A percentile compares a stretch with the other conserved stretches of the same genome.
Evolutionary conservation across 331 rosid genomes (phyloP).

Genomic region (Rosa hybrid): DNA sequence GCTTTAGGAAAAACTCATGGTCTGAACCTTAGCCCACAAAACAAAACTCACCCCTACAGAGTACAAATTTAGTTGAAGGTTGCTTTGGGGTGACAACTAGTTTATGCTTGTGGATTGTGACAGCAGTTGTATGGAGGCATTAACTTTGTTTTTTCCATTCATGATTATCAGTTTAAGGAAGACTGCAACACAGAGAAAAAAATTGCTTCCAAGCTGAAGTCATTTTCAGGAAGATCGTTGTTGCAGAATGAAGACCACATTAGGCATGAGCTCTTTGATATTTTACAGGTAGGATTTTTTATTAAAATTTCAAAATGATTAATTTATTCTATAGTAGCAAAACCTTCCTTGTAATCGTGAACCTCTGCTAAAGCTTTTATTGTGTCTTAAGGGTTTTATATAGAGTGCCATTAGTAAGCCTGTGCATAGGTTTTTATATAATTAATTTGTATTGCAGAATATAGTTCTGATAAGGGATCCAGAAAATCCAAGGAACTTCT

Average conservation of each 20-base stretch:
- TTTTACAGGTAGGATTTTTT: constrained; percentile 57
- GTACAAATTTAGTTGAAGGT: too few relatives aligned
- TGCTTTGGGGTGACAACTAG: not conserved
- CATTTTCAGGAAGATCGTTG: constrained; percentile 53
- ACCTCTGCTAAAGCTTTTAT: constrained; percentile 7
- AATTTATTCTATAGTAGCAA: not conserved
- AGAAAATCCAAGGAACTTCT: constrained; percentile 76
- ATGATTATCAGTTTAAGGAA: constrained; percentile 72
- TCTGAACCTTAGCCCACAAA: too few relatives aligned
- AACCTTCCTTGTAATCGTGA: not conserved
- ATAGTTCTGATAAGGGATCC: constrained; percentile 83
- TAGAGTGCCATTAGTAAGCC: not conserved
- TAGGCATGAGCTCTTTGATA: constrained; percentile 71
- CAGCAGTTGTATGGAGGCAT: not conserved
- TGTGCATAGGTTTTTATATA: constrained; percentile 15
- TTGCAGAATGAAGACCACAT: constrained; percentile 61
- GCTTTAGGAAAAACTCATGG: too few relatives aligned
- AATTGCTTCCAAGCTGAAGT: constrained; percentile 77
- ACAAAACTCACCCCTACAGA: too few relatives aligned
- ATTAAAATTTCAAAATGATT: not conserved
- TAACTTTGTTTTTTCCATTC: constrained; percentile 15
- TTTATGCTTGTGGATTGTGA: not conserved
- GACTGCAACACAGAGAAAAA: constrained; percentile 87
- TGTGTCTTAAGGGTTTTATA: not conserved
- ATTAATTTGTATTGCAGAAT: constrained; percentile 59